Base-by-base conservation (phyloP, 164 flowering plant species). In the Litsea cubeba region DNA sequence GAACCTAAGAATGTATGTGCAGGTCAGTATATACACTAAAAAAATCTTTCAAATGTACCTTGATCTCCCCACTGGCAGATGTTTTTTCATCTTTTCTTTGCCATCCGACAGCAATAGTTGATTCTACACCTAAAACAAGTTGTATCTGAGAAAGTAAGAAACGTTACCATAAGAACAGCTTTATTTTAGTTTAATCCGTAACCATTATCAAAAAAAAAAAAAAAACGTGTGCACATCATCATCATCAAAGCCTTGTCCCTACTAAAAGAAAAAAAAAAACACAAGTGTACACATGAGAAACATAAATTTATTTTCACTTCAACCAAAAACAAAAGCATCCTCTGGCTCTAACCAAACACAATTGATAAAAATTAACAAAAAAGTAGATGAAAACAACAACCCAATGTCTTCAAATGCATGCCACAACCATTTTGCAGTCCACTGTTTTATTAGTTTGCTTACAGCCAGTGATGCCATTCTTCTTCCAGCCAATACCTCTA, bases 41-140 rank as follows among this genome's bases (percentile, higher is more conserved):
- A 14, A 17, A 54, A 54, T 18, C 17, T 15, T 54, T 54, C 60
- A 32, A 60, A 40, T 12, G 40, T 81, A 93, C 99, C 97, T 92
- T 93, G 75, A 95, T 54, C 81, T 91, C 96, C 76, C 99, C 99
- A 69, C 90, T 75, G 69, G 91, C 95, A 81, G 98, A 86, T 70
- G 72, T 78, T 58, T 89, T 93, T 77, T 87, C 84, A 28, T 89
- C 90, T 81, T 91, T 90, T 85, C 81, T 92, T 74, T 83, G 87
- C 98, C 97, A 95, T 72, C 99, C 98, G 78, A 90, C 97, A 57
- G 85, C 78, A 74, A 95, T 80, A 63, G 91, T 77, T 76, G 97
- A 84, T 71, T 95, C 97, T 74, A 83, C 65, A 40, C 99, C 99
- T 67, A 96, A 80, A 73, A 78, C 73, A 75, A 96, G 92, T 70